Evolutionary conservation across 2,329 filamentous ascomycete species (phyloP), one percentile per base, ranked within the genome.

Genomic region (Dothideomycetes sp.): DNA sequence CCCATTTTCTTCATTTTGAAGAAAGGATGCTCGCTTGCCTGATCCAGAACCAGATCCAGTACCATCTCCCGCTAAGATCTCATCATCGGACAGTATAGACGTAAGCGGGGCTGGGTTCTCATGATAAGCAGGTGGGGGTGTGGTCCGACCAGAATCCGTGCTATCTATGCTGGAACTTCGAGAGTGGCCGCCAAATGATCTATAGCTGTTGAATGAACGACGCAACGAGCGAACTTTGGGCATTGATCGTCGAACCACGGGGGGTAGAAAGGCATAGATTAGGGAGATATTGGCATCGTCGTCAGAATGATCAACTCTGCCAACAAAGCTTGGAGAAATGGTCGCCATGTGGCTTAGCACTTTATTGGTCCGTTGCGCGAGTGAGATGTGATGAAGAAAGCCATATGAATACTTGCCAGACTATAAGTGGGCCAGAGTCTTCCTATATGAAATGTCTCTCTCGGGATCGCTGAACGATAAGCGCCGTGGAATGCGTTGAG

Each of bases 1-100:
- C 1, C 64, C 66, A 34, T 48, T 49, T 17, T 42, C 37, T 5
- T 37, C 22, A 4, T 49, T 41, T 3, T 45, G 40, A 18, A 34
- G 22, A 14, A 38, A 37, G 14, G 33, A n/a, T 5, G 40, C 9
- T 4, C 22, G n/a, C 30, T 39, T n/a, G n/a, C n/a, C n/a, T n/a
- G n/a, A n/a, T n/a, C n/a, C n/a, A n/a, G n/a, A n/a, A n/a, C n/a
- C n/a, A n/a, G n/a, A n/a, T n/a, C n/a, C n/a, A n/a, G 34, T 24
- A 15, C 36, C 9, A 15, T 19, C 32, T 18, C 11, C 30, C 15
- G 40, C 37, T 17, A 37, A 7, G 12, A 7, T 18, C 3, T 39
- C 32, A 7, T 31, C 19, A 19, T 39, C 36, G 18, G 36, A 39
- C 27, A 43, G 12, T 5, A 41, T 18, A 9, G 41, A 43, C 10